Evolutionary conservation across 768 basidiomycete genomes (phyloP).

Genomic region (Lactarius sanguifluus): DNA sequence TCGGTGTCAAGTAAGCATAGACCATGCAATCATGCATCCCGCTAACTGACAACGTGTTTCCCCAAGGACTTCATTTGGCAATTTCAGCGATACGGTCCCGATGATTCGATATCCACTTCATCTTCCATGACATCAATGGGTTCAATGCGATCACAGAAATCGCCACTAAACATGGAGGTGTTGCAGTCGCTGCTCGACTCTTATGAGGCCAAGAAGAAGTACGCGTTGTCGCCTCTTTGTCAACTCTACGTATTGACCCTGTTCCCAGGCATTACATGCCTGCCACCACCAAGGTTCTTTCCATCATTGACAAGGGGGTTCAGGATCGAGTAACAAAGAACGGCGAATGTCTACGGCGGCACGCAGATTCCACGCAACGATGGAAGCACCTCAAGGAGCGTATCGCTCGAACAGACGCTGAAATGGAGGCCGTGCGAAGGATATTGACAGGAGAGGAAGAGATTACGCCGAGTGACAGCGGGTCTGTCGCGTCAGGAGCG

Average conservation of each 20-base stretch:
- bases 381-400: slow-evolving; percentile 82
- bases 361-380: slow-evolving; percentile 83
- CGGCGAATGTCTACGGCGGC: slow-evolving; percentile 87
- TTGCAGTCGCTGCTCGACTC: slow-evolving; percentile 69
- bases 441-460: slow-evolving; percentile 48
- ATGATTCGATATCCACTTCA: slow-evolving; percentile 43
- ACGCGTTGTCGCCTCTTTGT: slow-evolving; percentile 32
- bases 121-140: slow-evolving; percentile 41
- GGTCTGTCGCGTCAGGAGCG: slow-evolving; percentile 64
- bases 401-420: slow-evolving; percentile 74
- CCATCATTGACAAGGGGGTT: slow-evolving; percentile 93
- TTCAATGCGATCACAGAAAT: slow-evolving; percentile 51
- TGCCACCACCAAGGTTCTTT: slow-evolving; percentile 86
- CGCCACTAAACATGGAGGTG: slow-evolving; percentile 55
- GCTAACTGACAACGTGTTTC: slow-evolving; percentile 15
- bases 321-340: slow-evolving; percentile 94
- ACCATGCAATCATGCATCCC: slow-evolving; percentile 13
- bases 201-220: slow-evolving; percentile 90
- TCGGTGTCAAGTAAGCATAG: slow-evolving; percentile 72
- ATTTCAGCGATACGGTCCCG: slow-evolving; percentile 57
- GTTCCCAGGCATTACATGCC: slow-evolving; percentile 85
- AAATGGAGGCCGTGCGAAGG: slow-evolving; percentile 73
- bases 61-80: slow-evolving; percentile 82
- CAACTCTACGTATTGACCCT: slow-evolving; percentile 5
- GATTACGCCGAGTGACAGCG: slow-evolving; percentile 61